These are phyloP conservation scores for Trifolium subterraneum DNA, from an alignment of 306 rosid species.

Conservation along the genomic window DNA sequence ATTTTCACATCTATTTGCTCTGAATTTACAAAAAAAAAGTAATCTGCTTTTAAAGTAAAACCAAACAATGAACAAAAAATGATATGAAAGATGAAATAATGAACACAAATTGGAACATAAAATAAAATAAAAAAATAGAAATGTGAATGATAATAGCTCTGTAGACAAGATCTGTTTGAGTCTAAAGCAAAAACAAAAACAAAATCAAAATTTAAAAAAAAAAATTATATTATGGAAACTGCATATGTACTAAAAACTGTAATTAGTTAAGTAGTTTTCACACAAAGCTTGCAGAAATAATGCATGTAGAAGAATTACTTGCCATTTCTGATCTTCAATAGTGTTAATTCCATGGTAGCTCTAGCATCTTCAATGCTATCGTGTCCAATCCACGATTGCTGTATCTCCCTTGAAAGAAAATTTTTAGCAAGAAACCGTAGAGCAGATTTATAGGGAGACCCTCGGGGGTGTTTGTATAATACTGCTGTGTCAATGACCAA, in stretches of 20 bases:
- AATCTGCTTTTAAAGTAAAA: too few species aligned
- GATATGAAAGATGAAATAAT: too few species aligned
- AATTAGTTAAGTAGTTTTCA: constrained; percentile 14
- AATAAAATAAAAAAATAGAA: too few species aligned
- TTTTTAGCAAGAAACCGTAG: constrained; percentile 76
- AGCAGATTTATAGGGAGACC: constrained; percentile 77
- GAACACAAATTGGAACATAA: too few species aligned
- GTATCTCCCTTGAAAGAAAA: constrained; percentile 88
- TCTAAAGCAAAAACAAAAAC: too few species aligned
- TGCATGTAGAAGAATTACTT: constrained; percentile 46
- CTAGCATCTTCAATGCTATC: constrained; percentile 96
- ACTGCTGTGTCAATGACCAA: constrained; percentile 88
- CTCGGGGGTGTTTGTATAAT: constrained; percentile 74
- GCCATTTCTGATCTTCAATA: constrained; percentile 79
- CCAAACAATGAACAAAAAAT: too few species aligned
- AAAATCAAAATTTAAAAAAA: too few species aligned
- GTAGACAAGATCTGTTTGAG: too few species aligned
- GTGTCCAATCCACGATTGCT: constrained; percentile 85
- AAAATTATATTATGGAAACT: too few species aligned
- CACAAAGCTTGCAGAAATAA: constrained; percentile 20
- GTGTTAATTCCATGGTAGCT: constrained; percentile 86
- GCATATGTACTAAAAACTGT: background rate
- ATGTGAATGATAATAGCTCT: too few species aligned
- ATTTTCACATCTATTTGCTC: too few species aligned
- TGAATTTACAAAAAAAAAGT: too few species aligned